Conservation (phyloP, 257 asterid species). For the Ilex aquifolium region DNA sequence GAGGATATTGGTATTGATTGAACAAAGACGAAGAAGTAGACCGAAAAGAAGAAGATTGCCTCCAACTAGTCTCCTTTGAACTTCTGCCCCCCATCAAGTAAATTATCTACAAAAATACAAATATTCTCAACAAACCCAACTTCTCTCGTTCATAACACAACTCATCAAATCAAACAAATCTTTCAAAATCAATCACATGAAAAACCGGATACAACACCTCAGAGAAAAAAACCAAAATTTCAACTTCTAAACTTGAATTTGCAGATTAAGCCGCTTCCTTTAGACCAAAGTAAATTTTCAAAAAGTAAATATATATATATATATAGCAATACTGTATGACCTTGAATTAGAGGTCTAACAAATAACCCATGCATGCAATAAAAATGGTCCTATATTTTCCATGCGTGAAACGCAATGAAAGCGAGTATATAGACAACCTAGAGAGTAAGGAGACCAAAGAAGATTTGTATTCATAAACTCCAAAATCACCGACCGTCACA, state of each 20-base stretch:
- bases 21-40: slow-evolving; percentile 34
- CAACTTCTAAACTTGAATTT: not conserved
- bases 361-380: no score
- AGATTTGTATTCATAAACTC: no score
- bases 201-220: slow-evolving; percentile 18
- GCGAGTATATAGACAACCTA: no score
- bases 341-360: no score
- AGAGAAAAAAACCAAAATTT: slow-evolving; percentile 8
- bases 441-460: no score
- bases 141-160: not conserved
- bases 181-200: not conserved
- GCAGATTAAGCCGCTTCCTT: not conserved
- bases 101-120: slow-evolving; percentile 14
- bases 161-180: no score
- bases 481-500: no score
- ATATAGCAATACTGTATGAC: no score
- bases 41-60: slow-evolving; percentile 44
- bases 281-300: no score
- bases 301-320: no score
- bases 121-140: slow-evolving; percentile 11
- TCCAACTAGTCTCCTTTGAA: slow-evolving; percentile 52
- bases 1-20: slow-evolving; percentile 28
- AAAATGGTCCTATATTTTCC: no score
- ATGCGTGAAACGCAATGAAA: no score
- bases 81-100: slow-evolving; percentile 74